Evolutionary conservation across 768 basidiomycete species (phyloP).

Genomic region (Amanita pseudoporphyria): DNA sequence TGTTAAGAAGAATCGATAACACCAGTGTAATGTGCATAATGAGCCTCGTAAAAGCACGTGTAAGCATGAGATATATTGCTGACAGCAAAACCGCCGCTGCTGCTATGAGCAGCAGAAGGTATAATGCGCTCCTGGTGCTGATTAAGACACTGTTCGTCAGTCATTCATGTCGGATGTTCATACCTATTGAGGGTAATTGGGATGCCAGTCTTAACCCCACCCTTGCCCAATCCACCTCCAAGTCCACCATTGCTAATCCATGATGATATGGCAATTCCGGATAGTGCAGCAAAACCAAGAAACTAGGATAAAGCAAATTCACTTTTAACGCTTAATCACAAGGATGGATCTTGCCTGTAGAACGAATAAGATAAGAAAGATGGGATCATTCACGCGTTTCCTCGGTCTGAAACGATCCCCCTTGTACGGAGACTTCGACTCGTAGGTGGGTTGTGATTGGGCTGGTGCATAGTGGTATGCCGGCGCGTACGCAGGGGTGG

Average conservation of each 20-base stretch:
- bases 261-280: slow-evolving; percentile 50
- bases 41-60: slow-evolving; percentile 58
- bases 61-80: slow-evolving; percentile 54
- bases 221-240: slow-evolving; percentile 61
- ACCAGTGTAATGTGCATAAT: slow-evolving; percentile 75
- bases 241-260: slow-evolving; percentile 60
- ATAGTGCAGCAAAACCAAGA: slow-evolving; percentile 58
- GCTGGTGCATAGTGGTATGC: slow-evolving; percentile 15
- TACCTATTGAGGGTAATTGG: slow-evolving; percentile 58
- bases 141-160: background rate
- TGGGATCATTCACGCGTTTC: slow-evolving; percentile 61
- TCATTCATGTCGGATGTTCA: slow-evolving; percentile 12
- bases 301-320: slow-evolving; percentile 28
- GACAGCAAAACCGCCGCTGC: slow-evolving; percentile 62
- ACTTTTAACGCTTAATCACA: background rate
- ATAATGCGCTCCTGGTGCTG: slow-evolving; percentile 53
- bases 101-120: slow-evolving; percentile 66
- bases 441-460: slow-evolving; percentile 16
- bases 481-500: slow-evolving; percentile 13
- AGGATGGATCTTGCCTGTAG: slow-evolving; percentile 36
- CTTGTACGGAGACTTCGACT: slow-evolving; percentile 45
- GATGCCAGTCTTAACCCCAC: slow-evolving; percentile 46
- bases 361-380: slow-evolving; percentile 66
- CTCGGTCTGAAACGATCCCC: slow-evolving; percentile 59
- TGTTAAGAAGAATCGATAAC: slow-evolving; percentile 51